Conservation (phyloP, 148 eudicot genomes). For the Persicaria tinctoria region DNA sequence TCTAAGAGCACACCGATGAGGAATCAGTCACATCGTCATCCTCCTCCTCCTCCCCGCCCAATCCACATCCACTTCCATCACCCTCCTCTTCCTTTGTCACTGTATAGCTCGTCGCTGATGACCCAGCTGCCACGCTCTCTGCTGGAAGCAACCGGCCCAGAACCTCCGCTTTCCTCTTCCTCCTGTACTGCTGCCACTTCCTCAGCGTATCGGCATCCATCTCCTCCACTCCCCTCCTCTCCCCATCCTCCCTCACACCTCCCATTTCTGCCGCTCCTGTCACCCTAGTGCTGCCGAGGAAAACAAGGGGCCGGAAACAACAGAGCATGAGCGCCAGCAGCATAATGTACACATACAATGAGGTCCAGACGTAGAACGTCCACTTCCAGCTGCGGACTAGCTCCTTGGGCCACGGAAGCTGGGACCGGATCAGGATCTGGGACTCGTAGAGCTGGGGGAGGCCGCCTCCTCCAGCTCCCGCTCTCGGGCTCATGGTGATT, state of each 20-base stretch:
- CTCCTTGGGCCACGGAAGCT: conserved; percentile 55
- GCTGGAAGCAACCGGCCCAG: conserved; percentile 14
- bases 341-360: conserved; percentile 35
- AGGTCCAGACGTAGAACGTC: conserved; percentile 78
- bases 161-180: conserved; percentile 56
- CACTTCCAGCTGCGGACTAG: conserved; percentile 56
- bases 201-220: conserved; percentile 40
- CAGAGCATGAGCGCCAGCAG: conserved; percentile 36
- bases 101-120: conserved; percentile 29
- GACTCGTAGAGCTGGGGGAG: conserved; percentile 67
- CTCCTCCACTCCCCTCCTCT: conserved; percentile 14
- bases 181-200: conserved; percentile 54
- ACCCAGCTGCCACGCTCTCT: conserved; percentile 23
- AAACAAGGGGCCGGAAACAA: conserved; percentile 37
- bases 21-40: conserved; percentile 6
- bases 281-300: conserved; percentile 18
- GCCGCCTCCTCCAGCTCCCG: conserved; percentile 28
- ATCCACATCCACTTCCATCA: not conserved
- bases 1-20: not conserved
- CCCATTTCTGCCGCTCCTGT: not conserved
- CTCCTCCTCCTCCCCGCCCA: not conserved
- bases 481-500: conserved; percentile 48
- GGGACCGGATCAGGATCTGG: conserved; percentile 48
- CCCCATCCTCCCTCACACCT: not conserved
- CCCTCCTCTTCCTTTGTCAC: conserved; percentile 21